Base-by-base conservation (phyloP, 805 yeast genomes). In the Torulaspora maleeae region DNA sequence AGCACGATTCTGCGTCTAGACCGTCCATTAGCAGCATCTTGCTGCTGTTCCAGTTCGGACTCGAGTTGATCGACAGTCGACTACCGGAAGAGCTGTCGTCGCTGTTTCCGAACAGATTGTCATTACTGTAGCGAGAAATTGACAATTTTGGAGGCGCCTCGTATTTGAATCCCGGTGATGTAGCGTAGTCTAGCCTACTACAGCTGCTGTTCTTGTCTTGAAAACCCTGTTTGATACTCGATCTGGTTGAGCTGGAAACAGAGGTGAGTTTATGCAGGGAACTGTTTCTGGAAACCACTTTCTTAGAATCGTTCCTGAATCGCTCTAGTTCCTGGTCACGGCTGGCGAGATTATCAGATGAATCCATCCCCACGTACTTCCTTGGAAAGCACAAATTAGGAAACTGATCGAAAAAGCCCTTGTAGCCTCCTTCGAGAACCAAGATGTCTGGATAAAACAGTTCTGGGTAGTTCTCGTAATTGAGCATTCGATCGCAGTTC, bases 381-480 rank as follows among this genome's bases (percentile, higher is more conserved):
- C 79, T 85, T 2, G 95, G 95, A 49, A 62, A 71, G 61, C 97
- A 89, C 36, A 81, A 70, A 17, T 63, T 64, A 38, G 78, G 72
- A 60, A 73, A 79, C 25, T 65, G 63, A 38, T 80, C 81, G 64
- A 73, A 90, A 59, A 90, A 93, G 30, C 73, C 72, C 61, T 83
- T 82, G 71, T 93, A 93, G 10, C 99, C 99, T 24, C 98, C 98
- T 51, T 88, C 86, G 36, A 93, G 72, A 27, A 93, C 80, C 29
- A 87, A 80, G 35, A 93, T 80, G 67, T 93, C 96, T 2, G 99
- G 99, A 61, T 83, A 93, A 52, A 77, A 78, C 45, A 93, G 71
- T 49, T 76, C 70, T 0, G 99, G 99, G 66, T 93, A 93, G 49
- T 76, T 72, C 45, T 82, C 80, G 50, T 79, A 73, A 63, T 90